Percentiles rank a stretch among this genome's conserved stretches.
Conservation (phyloP, 495 filamentous ascomycete genomes). For the Penicillium riverlandense region DNA sequence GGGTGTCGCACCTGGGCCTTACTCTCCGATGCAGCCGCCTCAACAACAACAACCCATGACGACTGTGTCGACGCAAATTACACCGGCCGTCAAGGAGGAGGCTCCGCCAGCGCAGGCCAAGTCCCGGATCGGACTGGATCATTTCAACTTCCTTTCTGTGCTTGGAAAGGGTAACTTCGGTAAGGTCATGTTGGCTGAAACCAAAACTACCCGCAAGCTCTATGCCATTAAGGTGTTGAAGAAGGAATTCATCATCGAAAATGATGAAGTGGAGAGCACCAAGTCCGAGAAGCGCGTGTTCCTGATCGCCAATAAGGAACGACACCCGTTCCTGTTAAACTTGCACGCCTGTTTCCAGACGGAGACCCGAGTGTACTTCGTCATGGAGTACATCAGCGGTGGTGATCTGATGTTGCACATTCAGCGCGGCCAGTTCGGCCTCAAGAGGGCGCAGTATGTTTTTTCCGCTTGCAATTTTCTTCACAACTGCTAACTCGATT, state of each 20-base stretch:
- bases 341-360: constrained; percentile 99
- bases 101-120: constrained; percentile 57
- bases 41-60: constrained; percentile 33
- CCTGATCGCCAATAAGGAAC: constrained; percentile 94
- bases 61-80: constrained; percentile 17
- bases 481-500: not conserved
- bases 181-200: constrained; percentile 99
- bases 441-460: constrained; percentile 89
- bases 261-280: constrained; percentile 99
- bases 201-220: constrained; percentile 81
- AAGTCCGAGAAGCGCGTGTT: constrained; percentile 97
- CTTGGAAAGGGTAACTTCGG: constrained; percentile 99
- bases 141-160: constrained; percentile 99
- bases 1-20: constrained; percentile 7
- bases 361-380: constrained; percentile 96
- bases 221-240: constrained; percentile 99
- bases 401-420: constrained; percentile 99
- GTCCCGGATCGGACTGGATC: constrained; percentile 83
- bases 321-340: constrained; percentile 92
- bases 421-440: constrained; percentile 90
- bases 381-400: constrained; percentile 99
- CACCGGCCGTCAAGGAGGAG: constrained; percentile 38
- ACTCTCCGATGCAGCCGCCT: constrained; percentile 20
- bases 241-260: constrained; percentile 99
- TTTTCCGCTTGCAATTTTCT: not conserved